Conservation (phyloP, 2,329 filamentous ascomycete genomes). For the Lachnellula occidentalis region DNA sequence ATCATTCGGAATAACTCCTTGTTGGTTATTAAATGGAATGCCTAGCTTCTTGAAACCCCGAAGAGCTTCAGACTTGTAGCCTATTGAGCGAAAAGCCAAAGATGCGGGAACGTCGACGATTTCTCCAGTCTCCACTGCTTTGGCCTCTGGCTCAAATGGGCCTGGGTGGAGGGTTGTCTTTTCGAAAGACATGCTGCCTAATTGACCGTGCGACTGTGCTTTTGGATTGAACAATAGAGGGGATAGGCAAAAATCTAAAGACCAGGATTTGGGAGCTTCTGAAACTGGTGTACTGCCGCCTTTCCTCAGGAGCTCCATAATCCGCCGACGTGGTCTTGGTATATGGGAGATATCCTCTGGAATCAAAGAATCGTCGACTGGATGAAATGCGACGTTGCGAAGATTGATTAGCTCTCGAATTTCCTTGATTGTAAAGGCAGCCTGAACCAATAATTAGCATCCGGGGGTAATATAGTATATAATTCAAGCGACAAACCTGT, state of each 20-base stretch:
- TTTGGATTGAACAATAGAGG: conserved; percentile 56
- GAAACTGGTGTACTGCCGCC: conserved; percentile 50
- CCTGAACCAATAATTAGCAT: conserved; percentile 42
- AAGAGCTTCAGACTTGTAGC: conserved; percentile 78
- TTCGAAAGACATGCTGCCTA: conserved; percentile 66
- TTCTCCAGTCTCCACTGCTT: conserved; percentile 44
- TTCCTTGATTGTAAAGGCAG: conserved; percentile 94
- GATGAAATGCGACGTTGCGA: conserved; percentile 63
- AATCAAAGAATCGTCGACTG: conserved; percentile 60
- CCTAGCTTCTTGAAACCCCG: conserved; percentile 67
- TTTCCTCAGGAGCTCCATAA: conserved; percentile 77
- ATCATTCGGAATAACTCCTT: conserved; percentile 80
- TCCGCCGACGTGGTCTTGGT: conserved; percentile 67
- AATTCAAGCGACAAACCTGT: conserved; percentile 52
- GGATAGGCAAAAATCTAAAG: conserved; percentile 77
- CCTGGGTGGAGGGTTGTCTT: conserved; percentile 50
- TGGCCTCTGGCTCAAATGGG: conserved; percentile 47
- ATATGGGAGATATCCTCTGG: conserved; percentile 64
- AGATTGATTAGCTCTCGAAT: conserved; percentile 81
- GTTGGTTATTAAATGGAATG: conserved; percentile 69
- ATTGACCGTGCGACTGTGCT: conserved; percentile 39
- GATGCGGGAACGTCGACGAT: conserved; percentile 54
- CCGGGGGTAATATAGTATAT: background rate
- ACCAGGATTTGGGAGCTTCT: conserved; percentile 64
- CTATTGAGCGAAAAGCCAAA: conserved; percentile 87